Evolutionary conservation across 495 filamentous ascomycete genomes (phyloP).

Genomic region (Chaetomium cochliodes): DNA sequence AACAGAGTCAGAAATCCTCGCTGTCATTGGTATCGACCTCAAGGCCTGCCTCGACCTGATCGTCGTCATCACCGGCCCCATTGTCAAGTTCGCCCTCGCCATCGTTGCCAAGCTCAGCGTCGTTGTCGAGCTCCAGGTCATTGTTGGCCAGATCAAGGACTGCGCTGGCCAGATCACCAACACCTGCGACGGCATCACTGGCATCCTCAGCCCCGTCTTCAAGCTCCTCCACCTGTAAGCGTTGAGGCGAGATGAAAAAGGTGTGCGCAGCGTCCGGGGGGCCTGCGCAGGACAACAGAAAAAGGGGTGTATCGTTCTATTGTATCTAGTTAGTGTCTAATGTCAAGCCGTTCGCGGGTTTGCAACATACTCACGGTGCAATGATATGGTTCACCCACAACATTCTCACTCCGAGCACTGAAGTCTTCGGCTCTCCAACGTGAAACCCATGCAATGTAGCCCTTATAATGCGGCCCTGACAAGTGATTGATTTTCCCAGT

Average conservation of each 20-base stretch:
- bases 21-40: conserved; percentile 11
- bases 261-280: neutral
- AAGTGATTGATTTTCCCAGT: no score
- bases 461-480: no score
- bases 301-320: conserved; percentile 1
- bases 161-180: neutral
- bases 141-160: conserved; percentile 11
- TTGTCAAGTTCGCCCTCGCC: conserved; percentile 5
- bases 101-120: conserved; percentile 33
- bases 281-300: neutral
- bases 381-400: no score
- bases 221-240: neutral
- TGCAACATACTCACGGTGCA: no score
- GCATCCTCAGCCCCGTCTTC: conserved; percentile 10
- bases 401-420: no score
- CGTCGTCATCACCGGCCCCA: neutral
- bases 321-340: conserved; percentile 7
- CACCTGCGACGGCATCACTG: neutral
- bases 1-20: conserved; percentile 13
- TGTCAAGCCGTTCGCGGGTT: neutral
- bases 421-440: no score
- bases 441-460: no score
- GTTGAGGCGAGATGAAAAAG: neutral
- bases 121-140: neutral
- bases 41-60: conserved; percentile 11